Base-by-base conservation (phyloP, 257 asterid species). In the Ophiorrhiza pumila region DNA sequence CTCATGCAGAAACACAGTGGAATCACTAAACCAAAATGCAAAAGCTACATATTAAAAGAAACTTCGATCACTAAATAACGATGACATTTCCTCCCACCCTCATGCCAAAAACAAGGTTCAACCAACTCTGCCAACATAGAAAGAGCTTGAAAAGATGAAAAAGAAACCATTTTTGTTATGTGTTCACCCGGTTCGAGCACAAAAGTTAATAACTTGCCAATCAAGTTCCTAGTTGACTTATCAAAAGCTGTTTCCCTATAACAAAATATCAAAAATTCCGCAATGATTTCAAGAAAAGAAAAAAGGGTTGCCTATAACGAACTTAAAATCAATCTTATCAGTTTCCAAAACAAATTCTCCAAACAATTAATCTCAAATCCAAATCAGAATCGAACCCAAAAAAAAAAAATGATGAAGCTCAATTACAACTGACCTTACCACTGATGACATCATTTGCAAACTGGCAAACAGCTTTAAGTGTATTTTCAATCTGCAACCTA, bases 381-480 rank as follows among this genome's bases (percentile, higher is more conserved):
- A 71, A 47, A 37, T 50, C 43, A 68, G 42, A 6, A 37, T n/a
- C n/a, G n/a, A 6, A 6, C 3, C 42, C 42, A 14, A n/a, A 2
- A 17, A 63, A 18, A 22, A 8, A 37, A 46, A 41, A 17, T 15
- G 49, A 39, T 15, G 15, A 29, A 55, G 63, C 14, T 11, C 25
- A 47, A 29, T 70, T 7, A 4, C 18, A 78, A 82, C 89, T 86
- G 81, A 95, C 99, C 99, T 92, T 92, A 88, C 99, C 99, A 69
- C 89, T 82, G 96, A 95, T 82, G 96, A 95, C 91, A 59, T 86
- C 84, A 9, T 80, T 84, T 7, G 99, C 98, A 49, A 95, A 95
- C n/a, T 70, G 81, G 43, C 80, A 84, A 68, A 92, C 90, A 49
- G 80, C 79, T 32, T 85, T 91, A 76, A 95, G 81, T 0, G 97